Base-by-base conservation (phyloP, 2,329 filamentous ascomycete species). In the Neonectria sp. region DNA sequence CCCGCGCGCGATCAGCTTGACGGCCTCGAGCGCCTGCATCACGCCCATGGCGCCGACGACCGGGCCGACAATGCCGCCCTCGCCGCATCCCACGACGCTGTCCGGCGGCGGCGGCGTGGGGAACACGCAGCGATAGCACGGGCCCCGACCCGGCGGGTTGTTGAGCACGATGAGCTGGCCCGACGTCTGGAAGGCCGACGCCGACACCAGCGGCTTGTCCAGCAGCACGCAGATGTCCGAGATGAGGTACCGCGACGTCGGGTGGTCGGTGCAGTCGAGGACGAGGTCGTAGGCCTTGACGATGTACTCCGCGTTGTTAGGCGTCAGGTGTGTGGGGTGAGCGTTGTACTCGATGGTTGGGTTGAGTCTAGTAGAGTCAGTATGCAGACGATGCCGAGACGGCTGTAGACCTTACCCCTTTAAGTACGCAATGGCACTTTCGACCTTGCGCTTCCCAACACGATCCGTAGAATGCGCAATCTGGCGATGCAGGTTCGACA, bases 21-120 rank as follows among this genome's bases (percentile, higher is more conserved):
- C 91, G 0, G 94, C 91, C 81, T 98, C 95, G 2, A 97, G 84
- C 0, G 96, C 95, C 82, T 98, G 96, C 63, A 98, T 82, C 0
- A 97, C 91, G 8, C 96, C 96, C 94, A 99, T 98, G 0, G 91
- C 87, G 0, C 96, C 96, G 0, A 99, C 96, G 0, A 98, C 95
- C 0, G 96, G 95, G 0, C 96, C 96, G 1, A 99, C 76, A 9
- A 99, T 95, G 0, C 96, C 96, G 11, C 95, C 95, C 78, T 99
- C 96, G 46, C 95, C 94, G 76, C 96, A 99, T 67, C 92, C 94
- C 2, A 94, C 86, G 1, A 98, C 92, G 63, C 90, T 94, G 48
- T 93, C 93, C 0, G 93, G 89, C 0, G 95, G 95, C 0, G 96
- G 95, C 0, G 96, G 95, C 43, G 88, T 92, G 0, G 95, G 95